A percentile compares a stretch with the other conserved stretches of the same genome.
Conservation (phyloP, 352 stramenopile species). For the Blastocystis sp. region DNA sequence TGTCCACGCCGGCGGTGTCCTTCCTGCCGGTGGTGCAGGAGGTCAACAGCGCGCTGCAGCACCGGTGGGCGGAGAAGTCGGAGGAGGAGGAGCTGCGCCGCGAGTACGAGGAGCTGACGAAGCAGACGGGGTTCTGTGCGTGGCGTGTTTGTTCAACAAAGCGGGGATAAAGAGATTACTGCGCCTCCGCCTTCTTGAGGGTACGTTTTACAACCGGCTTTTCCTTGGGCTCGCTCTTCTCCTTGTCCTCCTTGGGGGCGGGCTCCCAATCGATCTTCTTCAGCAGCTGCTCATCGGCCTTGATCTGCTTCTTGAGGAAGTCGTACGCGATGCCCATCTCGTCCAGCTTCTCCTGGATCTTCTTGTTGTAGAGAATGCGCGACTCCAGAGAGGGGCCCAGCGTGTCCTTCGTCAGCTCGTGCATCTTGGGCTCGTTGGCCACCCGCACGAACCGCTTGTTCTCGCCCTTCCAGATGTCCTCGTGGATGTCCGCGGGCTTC, state of each 20-base stretch:
- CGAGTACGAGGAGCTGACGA: constrained; percentile 31
- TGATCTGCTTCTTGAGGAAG: background rate
- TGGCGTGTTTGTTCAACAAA: background rate
- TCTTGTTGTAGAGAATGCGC: constrained; percentile 74
- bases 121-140: constrained; percentile 51
- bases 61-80: constrained; percentile 31
- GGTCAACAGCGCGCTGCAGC: background rate
- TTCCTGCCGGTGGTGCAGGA: background rate
- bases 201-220: constrained; percentile 15
- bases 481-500: constrained; percentile 80
- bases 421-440: constrained; percentile 75
- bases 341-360: constrained; percentile 79
- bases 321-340: constrained; percentile 81
- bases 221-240: background rate
- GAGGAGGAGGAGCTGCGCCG: constrained; percentile 32
- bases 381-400: background rate
- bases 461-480: constrained; percentile 81
- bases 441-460: constrained; percentile 80
- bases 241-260: constrained; percentile 35
- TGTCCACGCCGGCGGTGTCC: background rate
- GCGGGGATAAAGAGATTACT: background rate
- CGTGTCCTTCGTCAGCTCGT: constrained; percentile 74
- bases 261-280: background rate
- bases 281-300: background rate
- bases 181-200: background rate